Base-by-base conservation (phyloP, 176 grass and related monocot genomes). In the Carex parvula region DNA sequence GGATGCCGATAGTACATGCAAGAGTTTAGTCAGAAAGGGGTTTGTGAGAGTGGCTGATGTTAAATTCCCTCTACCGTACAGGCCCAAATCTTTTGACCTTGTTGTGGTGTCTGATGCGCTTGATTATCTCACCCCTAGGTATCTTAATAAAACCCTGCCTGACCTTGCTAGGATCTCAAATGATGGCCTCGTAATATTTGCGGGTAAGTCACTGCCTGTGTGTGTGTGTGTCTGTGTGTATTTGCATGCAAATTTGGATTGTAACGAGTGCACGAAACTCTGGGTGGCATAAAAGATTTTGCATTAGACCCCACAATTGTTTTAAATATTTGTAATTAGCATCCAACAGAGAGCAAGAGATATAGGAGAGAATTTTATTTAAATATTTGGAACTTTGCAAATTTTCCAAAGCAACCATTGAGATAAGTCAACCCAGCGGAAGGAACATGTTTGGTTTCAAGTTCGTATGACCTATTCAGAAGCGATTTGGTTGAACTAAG, bases 111-210 rank as follows among this genome's bases (percentile, higher is more conserved):
- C 93, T 83, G 96, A 99, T 85, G 91, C 96, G 62, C 84, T 99
- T 78, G 96, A 95, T 92, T 99, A 95, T 66, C 77, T 99, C 75
- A 92, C 96, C 58, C 91, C 88, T 83, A 99, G 80, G 88, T 99
- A 99, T 88, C 89, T 99, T 82, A 99, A 99, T 86, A 99, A 85
- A 85, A 99, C 96, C n/a, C 89, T 99, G 85, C 96, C 91, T 46
- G 96, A 99, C 81, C 81, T 95, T 60, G 96, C 93, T 89, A 95
- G 93, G 88, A 72, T 99, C 59, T 95, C 96, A n/a, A 80, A 89
- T 37, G 85, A 95, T 80, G 93, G 93, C 55, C 89, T 99, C 85
- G 91, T 99, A 55, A 89, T 99, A 81, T 99, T 99, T 91, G 81
- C 93, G 83, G 96, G 96, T 99, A 94, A 81, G 81, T 11, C 14